Percentiles rank a stretch among this genome's conserved stretches.
phyloP scores from a whole-genome alignment of 441 rosid genomes.

The Eruca vesicaria region DNA sequence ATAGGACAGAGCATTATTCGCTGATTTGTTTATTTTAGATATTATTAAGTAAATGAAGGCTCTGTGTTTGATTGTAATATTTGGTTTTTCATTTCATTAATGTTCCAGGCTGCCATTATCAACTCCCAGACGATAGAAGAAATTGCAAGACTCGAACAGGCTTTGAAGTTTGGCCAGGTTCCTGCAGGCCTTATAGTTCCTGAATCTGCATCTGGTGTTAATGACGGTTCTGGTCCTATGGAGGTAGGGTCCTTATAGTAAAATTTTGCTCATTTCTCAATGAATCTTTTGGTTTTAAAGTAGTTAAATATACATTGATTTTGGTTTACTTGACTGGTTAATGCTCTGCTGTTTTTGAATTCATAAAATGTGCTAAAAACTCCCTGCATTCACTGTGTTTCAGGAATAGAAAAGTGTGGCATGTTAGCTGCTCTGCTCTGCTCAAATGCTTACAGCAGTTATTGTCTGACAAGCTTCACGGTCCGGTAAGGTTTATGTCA shows the following conservation, averaged over 20 bases:
- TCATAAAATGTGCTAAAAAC: background rate
- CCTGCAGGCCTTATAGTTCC: slow-evolving; percentile 75
- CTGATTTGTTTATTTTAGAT: background rate
- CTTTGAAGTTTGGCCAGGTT: slow-evolving; percentile 87
- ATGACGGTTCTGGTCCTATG: slow-evolving; percentile 64
- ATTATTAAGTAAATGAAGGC: background rate
- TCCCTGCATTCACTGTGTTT: background rate
- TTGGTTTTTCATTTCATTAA: slow-evolving; percentile 17
- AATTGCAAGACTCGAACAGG: slow-evolving; percentile 98
- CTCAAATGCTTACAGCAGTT: background rate
- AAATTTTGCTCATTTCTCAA: slow-evolving; percentile 17
- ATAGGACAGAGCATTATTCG: background rate
- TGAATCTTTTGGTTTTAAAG: background rate
- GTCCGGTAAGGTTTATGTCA: slow-evolving; percentile 18
- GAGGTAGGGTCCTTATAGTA: slow-evolving; percentile 39
- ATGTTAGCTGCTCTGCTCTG: background rate
- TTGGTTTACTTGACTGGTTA: background rate
- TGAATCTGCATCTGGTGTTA: slow-evolving; percentile 40
- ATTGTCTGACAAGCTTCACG: slow-evolving; percentile 19
- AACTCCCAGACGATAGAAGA: slow-evolving; percentile 99
- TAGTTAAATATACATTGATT: background rate
- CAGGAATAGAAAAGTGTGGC: slow-evolving; percentile 32
- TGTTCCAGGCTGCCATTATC: slow-evolving; percentile 91
- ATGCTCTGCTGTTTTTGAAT: background rate
- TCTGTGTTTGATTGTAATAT: slow-evolving; percentile 22